Base-by-base conservation (phyloP, 176 grass and related monocot genomes). In the Bothriochloa decipiens region DNA sequence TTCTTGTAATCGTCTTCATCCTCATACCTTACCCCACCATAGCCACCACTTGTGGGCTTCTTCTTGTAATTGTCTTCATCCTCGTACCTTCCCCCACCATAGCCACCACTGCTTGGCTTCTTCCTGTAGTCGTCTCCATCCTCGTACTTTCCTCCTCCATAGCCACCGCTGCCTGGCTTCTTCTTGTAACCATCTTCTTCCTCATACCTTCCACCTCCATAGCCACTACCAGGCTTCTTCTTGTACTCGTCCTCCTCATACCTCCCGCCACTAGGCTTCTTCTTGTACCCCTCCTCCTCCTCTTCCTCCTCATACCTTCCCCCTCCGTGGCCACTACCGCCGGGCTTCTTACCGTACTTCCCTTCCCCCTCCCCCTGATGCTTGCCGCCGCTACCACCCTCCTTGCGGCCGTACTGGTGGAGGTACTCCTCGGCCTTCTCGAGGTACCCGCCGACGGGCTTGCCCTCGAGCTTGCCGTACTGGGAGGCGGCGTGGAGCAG, bases 371-470 rank as follows among this genome's bases (percentile, higher is more conserved):
- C 79, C 47, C 6, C 86, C 79, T 85, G 66, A 45, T 86, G 81
- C 65, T 76, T 87, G 3, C 80, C 67, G 11, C 20, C 47, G 9
- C 49, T 3, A 11, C 15, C 65, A 1, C 81, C 87, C 0, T 85
- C 86, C 86, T 81, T 85, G 60, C 68, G 60, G 8, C 84, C 88
- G 57, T 82, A 90, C 16, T 92, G 75, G 74, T 92, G 93, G 91
- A 98, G 93, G 57, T 89, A 98, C 14, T 52, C 88, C 96, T 98
- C 96, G 29, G 96, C 93, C 73, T 98, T 93, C 20, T 84, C 73
- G 41, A 96, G 77, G 86, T 98, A 98, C 28, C 70, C 84, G 47
- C 93, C 91, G 1, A 86, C 74, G 64, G 81, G 85, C 88, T 94
- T 92, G 14, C 94, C 93, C 29, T 99, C 93, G 49, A 99, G 83